Evolutionary conservation across 176 grass and related monocot species (phyloP), one percentile per base, ranked within the genome.

Genomic region (Ensete glaucum): DNA sequence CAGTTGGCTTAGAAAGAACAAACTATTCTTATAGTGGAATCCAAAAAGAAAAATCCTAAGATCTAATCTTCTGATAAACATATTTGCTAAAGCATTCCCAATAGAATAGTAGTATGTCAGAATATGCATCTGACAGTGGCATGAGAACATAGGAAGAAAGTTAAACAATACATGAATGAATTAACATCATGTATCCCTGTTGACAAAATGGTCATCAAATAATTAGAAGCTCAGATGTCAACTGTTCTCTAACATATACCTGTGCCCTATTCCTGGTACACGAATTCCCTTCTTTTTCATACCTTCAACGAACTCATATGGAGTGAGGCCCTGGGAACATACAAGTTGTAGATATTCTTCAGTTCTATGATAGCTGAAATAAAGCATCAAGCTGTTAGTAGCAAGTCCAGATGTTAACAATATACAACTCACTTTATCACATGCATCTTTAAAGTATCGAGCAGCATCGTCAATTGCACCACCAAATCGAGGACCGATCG

Each of bases 201-300:
- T 8, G 15, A 20, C 10, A 12, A 67, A 67, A 29, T 14, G 34
- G 34, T 14, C 13, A 25, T 6, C 11, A 67, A 34, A 8, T 60
- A 15, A 60, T 60, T 60, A 60, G 57, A 60, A 60, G 6, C 17
- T 60, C 57, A 60, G 16, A 60, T n/a, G 6, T 19, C 19, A 60
- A 15, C 8, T 60, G 57, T 15, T 69, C 19, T 56, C 13, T 4
- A 56, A 74, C 6, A 43, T 48, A 82, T 91, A 96, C 92, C 92
- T 96, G 84, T 99, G 95, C 56, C 95, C 95, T 77, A 99, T 99
- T 21, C 95, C 95, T 20, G 95, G 95, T 64, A 99, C 95, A 80
- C 95, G 90, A 74, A 99, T 94, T 23, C 95, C 95, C 84, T 99
- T 99, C 83, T 94, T 99, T 86, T 99, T 99, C 95, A 99, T 99